phyloP scores from a whole-genome alignment of 768 basidiomycete species.

The Amanita muscaria region DNA sequence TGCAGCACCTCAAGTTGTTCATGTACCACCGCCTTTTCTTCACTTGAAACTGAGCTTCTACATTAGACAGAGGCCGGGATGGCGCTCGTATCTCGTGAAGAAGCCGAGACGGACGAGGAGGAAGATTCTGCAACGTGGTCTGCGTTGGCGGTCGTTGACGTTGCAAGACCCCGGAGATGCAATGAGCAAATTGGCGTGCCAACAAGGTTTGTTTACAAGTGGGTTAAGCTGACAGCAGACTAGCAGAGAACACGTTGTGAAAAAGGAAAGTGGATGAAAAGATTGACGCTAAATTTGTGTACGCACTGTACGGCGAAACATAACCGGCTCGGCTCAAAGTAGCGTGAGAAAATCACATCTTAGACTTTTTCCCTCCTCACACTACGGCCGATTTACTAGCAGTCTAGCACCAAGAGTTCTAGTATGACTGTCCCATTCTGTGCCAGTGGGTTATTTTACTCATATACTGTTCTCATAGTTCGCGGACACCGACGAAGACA shows the following conservation, averaged over 20 bases:
- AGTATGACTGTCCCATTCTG: too few relatives aligned
- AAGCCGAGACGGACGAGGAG: constrained; percentile 24
- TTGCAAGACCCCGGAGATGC: constrained; percentile 17
- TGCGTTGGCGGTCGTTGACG: constrained; percentile 12
- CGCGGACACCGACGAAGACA: too few relatives aligned
- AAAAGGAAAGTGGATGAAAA: background rate
- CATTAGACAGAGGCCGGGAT: constrained; percentile 79
- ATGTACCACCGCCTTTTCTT: constrained; percentile 74
- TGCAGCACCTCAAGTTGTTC: constrained; percentile 86
- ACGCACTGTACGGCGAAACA: too few relatives aligned
- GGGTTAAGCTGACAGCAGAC: background rate
- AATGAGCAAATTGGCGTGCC: constrained; percentile 38
- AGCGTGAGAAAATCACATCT: too few relatives aligned
- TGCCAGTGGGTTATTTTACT: too few relatives aligned
- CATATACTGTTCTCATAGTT: too few relatives aligned
- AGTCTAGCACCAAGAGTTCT: too few relatives aligned
- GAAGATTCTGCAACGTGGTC: constrained; percentile 16
- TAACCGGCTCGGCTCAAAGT: too few relatives aligned
- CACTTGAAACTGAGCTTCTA: constrained; percentile 75
- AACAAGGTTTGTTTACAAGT: constrained; percentile 57
- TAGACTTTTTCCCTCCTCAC: too few relatives aligned
- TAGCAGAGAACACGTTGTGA: too few relatives aligned
- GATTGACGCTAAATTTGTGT: background rate
- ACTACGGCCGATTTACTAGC: too few relatives aligned
- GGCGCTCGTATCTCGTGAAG: constrained; percentile 24